phyloP scores from a whole-genome alignment of 179 eudicot genomes.

The Silene coronaria region DNA sequence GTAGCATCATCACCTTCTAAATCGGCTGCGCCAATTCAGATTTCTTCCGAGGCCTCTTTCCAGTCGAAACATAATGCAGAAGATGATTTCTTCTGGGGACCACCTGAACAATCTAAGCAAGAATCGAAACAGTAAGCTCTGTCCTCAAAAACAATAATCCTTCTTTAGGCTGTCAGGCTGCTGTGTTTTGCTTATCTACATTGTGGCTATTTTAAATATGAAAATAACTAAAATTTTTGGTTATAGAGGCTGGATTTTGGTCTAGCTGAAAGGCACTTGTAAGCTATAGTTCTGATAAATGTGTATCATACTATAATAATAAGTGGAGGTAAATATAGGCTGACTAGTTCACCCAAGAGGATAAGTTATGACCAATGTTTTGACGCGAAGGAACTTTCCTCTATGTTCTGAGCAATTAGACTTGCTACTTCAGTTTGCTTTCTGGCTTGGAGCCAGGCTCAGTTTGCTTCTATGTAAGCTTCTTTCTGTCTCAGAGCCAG shows the following conservation, averaged over 20 bases:
- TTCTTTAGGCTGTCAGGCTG: background rate
- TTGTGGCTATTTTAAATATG: background rate
- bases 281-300: background rate
- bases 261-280: background rate
- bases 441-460: no score
- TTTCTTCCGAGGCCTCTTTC: constrained; percentile 36
- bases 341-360: background rate
- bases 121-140: constrained; percentile 65
- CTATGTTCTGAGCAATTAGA: background rate
- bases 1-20: constrained; percentile 54
- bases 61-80: constrained; percentile 62
- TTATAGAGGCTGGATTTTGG: background rate
- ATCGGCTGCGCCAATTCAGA: constrained; percentile 51
- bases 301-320: background rate
- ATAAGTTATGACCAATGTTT: background rate
- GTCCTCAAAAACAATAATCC: background rate
- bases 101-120: constrained; percentile 72
- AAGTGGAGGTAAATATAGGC: background rate
- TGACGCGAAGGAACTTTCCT: background rate
- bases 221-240: background rate
- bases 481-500: background rate
- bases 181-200: background rate
- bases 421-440: background rate
- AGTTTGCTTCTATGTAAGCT: background rate
- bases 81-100: constrained; percentile 98